A percentile compares a stretch with the other conserved stretches of the same genome.
phyloP scores from a whole-genome alignment of 2,329 filamentous ascomycete genomes.

The Colletotrichum melonis region DNA sequence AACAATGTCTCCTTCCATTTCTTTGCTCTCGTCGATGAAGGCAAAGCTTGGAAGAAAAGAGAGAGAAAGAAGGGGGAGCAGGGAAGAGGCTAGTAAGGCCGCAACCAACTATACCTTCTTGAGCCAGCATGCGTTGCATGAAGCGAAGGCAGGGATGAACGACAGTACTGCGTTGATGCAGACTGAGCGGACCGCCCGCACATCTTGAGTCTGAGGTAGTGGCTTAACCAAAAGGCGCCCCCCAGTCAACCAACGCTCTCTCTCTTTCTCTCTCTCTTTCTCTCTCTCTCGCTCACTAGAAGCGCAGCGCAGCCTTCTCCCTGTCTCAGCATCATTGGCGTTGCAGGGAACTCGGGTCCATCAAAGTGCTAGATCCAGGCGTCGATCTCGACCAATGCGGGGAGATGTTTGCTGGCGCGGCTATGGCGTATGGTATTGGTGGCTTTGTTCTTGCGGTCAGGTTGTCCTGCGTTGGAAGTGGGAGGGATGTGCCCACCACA shows the following conservation, averaged over 20 bases:
- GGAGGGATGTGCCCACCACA: background rate
- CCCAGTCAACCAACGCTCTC: background rate
- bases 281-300: background rate
- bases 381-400: conserved; percentile 15
- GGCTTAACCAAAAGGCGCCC: background rate
- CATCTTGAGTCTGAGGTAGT: background rate
- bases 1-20: background rate
- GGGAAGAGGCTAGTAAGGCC: background rate
- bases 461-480: conserved; percentile 3
- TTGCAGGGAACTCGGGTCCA: background rate
- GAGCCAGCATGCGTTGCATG: background rate
- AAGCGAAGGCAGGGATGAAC: conserved; percentile 2
- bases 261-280: background rate
- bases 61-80: background rate
- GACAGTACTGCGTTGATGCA: background rate
- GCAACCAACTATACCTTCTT: background rate
- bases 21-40: background rate
- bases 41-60: background rate
- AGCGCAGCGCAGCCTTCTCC: background rate
- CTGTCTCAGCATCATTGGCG: background rate
- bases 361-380: background rate
- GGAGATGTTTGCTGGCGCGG: conserved; percentile 22
- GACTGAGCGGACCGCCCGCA: background rate
- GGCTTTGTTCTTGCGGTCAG: conserved; percentile 19
- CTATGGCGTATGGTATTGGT: conserved; percentile 12